These are phyloP conservation scores for Pseudocercospora pini-densiflorae DNA, from an alignment of 2,329 filamentous ascomycete genomes.

Conservation along the genomic window DNA sequence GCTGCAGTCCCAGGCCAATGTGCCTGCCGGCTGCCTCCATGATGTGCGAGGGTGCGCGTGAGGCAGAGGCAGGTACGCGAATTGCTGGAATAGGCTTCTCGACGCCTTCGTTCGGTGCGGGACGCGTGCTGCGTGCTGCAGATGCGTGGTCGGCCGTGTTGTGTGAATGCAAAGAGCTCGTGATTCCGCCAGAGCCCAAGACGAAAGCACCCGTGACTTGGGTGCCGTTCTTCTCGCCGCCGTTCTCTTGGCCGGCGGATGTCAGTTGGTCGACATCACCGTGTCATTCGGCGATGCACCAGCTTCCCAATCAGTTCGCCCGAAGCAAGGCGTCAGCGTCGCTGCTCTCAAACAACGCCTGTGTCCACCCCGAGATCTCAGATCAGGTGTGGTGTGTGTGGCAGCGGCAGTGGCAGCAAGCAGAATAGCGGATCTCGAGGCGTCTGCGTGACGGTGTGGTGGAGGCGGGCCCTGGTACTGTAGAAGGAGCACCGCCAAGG, in stretches of 20 bases:
- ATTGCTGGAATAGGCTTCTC: neutral
- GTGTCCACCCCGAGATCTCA: neutral
- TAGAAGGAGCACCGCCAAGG: neutral
- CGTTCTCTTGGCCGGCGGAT: neutral
- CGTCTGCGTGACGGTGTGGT: neutral
- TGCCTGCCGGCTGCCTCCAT: slow-evolving; percentile 17
- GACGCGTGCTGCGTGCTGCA: neutral
- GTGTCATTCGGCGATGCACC: neutral
- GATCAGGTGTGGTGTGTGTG: neutral
- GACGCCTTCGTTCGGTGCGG: neutral
- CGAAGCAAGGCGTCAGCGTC: slow-evolving; percentile 2
- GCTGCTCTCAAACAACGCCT: neutral
- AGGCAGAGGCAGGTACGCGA: neutral
- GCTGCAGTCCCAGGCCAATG: slow-evolving; percentile 21
- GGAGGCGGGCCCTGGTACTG: neutral
- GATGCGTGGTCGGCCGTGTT: neutral
- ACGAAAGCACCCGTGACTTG: slow-evolving; percentile 6
- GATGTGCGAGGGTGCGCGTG: neutral
- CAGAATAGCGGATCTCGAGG: neutral
- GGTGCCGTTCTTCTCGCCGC: neutral
- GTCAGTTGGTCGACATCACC: neutral
- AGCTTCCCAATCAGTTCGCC: neutral
- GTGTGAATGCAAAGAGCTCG: neutral
- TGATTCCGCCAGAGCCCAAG: neutral
- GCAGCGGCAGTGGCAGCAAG: neutral